Percentiles rank a stretch among this genome's conserved stretches.
phyloP scores from a whole-genome alignment of 768 basidiomycete genomes.

The Serendipita sp. region DNA sequence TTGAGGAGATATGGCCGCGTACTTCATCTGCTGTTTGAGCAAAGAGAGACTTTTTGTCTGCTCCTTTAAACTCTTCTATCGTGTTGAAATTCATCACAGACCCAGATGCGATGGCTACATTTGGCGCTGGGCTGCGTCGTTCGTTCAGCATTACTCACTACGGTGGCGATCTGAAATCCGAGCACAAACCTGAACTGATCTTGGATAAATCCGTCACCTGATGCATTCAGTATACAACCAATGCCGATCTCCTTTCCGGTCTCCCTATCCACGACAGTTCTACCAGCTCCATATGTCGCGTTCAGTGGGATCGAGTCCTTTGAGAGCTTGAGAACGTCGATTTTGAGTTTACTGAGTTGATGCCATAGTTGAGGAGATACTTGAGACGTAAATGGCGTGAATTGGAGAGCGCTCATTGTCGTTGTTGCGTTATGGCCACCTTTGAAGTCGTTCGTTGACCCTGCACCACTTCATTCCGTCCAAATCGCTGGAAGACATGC shows the following conservation, averaged over 20 bases:
- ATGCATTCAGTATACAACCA: slow-evolving; percentile 47
- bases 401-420: slow-evolving; percentile 38
- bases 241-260: slow-evolving; percentile 59
- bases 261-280: slow-evolving; percentile 58
- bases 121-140: slow-evolving; percentile 25
- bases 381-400: slow-evolving; percentile 71
- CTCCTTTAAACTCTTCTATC: slow-evolving; percentile 84
- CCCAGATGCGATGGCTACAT: slow-evolving; percentile 41
- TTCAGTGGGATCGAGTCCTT: slow-evolving; percentile 48
- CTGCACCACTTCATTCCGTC: too few relatives aligned
- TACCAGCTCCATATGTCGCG: slow-evolving; percentile 56
- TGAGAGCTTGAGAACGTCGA: slow-evolving; percentile 74
- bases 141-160: background rate
- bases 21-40: slow-evolving; percentile 55
- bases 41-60: slow-evolving; percentile 79
- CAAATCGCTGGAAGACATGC: too few relatives aligned
- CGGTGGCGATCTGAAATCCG: background rate
- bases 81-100: slow-evolving; percentile 90
- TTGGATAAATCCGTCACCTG: slow-evolving; percentile 42
- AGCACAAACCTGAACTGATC: slow-evolving; percentile 29
- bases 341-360: slow-evolving; percentile 70
- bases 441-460: background rate
- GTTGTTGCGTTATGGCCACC: background rate
- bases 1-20: slow-evolving; percentile 11
- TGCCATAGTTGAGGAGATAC: slow-evolving; percentile 92